These are phyloP conservation scores for Bromus sterilis DNA, from an alignment of 176 grass and related monocot species.

Conservation along the genomic window DNA sequence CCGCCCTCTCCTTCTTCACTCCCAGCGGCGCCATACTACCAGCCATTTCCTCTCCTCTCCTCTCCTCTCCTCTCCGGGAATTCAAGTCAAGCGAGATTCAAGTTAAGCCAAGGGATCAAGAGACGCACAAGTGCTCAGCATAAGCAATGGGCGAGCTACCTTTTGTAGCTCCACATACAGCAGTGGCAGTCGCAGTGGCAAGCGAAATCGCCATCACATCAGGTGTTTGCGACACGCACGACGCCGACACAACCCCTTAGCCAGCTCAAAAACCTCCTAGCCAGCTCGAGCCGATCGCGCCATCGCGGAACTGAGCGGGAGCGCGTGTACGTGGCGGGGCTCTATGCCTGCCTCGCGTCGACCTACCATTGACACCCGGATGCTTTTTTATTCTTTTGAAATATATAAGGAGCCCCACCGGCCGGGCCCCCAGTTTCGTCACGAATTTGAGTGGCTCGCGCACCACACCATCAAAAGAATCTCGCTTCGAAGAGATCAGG, in stretches of 20 bases:
- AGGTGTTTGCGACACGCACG: not conserved
- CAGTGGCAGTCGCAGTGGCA: not conserved
- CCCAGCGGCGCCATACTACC: constrained; percentile 29
- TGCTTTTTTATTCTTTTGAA: not conserved
- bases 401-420: not conserved
- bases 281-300: not conserved
- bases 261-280: no score
- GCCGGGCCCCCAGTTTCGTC: not conserved
- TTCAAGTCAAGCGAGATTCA: not conserved
- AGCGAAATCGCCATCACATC: not conserved
- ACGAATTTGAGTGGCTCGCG: not conserved
- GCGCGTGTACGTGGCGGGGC: not conserved
- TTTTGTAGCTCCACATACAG: not conserved
- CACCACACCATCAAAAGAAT: not conserved
- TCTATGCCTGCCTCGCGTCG: not conserved
- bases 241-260: not conserved
- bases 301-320: not conserved
- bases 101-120: not conserved
- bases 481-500: not conserved
- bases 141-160: not conserved
- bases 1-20: constrained; percentile 70
- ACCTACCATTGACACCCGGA: not conserved
- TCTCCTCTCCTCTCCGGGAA: not conserved
- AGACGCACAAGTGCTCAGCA: no score
- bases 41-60: not conserved